Percentiles rank a stretch among this genome's conserved stretches.
Evolutionary conservation across 805 yeast species (phyloP).

Genomic region (Ogataea pilisensis): DNA sequence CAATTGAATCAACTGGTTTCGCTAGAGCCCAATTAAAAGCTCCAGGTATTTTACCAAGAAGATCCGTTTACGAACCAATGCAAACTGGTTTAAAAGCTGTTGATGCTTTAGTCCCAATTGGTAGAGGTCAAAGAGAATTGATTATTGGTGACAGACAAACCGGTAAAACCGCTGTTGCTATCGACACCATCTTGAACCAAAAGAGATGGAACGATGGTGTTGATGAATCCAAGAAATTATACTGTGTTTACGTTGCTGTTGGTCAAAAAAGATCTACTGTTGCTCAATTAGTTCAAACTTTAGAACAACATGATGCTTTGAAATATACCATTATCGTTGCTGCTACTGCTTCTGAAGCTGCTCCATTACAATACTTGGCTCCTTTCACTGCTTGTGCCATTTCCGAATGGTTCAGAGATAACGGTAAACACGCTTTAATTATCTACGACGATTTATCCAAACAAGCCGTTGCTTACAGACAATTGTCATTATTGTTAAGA

Average conservation of each 20-base stretch:
- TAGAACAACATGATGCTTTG: slow-evolving; percentile 97
- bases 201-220: slow-evolving; percentile 96
- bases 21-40: slow-evolving; percentile 99
- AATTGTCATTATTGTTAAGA: slow-evolving; percentile 94
- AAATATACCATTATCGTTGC: slow-evolving; percentile 98
- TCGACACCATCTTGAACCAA: slow-evolving; percentile 98
- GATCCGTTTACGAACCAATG: slow-evolving; percentile 97
- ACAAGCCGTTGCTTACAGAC: slow-evolving; percentile 99
- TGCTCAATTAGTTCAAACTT: slow-evolving; percentile 98
- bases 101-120: slow-evolving; percentile 98
- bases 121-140: slow-evolving; percentile 99
- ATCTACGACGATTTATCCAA: slow-evolving; percentile 97
- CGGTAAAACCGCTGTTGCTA: slow-evolving; percentile 99
- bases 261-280: slow-evolving; percentile 99
- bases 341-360: slow-evolving; percentile 99
- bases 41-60: slow-evolving; percentile 99
- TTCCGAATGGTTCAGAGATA: slow-evolving; percentile 99
- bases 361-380: slow-evolving; percentile 99
- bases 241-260: slow-evolving; percentile 99
- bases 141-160: slow-evolving; percentile 99
- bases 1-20: slow-evolving; percentile 77
- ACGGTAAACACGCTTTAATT: slow-evolving; percentile 96
- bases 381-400: slow-evolving; percentile 99
- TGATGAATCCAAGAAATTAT: slow-evolving; percentile 96
- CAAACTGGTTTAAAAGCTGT: slow-evolving; percentile 99